Conservation (phyloP, 208 protist species). For the Crithidia expoeki region DNA sequence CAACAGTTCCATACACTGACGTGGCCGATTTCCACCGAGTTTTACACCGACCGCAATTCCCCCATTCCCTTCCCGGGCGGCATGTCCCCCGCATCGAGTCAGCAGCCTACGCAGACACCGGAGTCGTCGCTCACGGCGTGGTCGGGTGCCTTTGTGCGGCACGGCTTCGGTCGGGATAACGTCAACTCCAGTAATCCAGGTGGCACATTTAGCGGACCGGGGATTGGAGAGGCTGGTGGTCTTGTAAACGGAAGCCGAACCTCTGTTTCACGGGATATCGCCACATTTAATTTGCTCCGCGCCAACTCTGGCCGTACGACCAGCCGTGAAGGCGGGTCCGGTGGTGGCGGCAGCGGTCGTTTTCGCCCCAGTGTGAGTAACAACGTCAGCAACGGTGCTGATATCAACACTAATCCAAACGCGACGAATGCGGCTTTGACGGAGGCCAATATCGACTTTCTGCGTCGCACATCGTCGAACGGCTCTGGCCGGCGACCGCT, state of each 20-base stretch:
- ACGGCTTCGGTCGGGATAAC: slow-evolving; percentile 5
- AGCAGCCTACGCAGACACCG: slow-evolving; percentile 12
- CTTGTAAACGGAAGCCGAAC: slow-evolving; percentile 4
- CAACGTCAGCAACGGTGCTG: background rate
- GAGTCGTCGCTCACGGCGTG: slow-evolving; percentile 33
- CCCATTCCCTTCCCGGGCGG: slow-evolving; percentile 5
- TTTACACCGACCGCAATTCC: background rate
- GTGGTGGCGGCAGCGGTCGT: slow-evolving; percentile 1
- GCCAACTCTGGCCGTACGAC: slow-evolving; percentile 3
- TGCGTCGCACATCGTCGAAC: slow-evolving; percentile 4
- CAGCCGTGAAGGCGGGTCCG: background rate
- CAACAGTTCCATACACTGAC: slow-evolving; percentile 21
- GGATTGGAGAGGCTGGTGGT: background rate
- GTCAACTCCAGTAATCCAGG: background rate
- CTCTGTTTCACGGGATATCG: slow-evolving; percentile 3
- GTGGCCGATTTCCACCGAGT: slow-evolving; percentile 16
- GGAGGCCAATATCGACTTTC: slow-evolving; percentile 18
- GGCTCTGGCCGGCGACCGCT: background rate
- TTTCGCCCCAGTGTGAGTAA: background rate
- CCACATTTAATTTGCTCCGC: slow-evolving; percentile 14
- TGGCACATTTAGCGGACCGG: background rate
- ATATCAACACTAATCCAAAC: no score
- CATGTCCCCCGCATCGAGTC: slow-evolving; percentile 17
- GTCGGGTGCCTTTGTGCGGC: slow-evolving; percentile 22
- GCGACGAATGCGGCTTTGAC: slow-evolving; percentile 6